Evolutionary conservation across 306 rosid genomes (phyloP), one percentile per base, ranked within the genome.

Genomic region (Ormosia semicastrata): DNA sequence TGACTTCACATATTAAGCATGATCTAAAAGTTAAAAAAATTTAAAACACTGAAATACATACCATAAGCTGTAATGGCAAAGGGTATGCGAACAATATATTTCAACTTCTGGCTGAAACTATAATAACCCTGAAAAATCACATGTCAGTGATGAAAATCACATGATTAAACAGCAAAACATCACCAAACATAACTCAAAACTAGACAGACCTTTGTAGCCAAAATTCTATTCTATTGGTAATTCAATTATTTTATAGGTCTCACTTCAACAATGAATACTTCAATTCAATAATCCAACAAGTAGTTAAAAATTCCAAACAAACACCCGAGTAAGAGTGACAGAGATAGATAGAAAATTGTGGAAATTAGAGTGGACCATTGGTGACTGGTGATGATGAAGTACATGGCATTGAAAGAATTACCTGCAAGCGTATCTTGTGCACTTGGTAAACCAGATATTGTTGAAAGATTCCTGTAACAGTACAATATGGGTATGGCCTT

Each of bases 51-150:
- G 66, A 69, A 39, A 79, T 50, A 81, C 94, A 80, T 77, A 96
- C 99, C 99, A 91, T 96, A 93, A 24, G 99, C 90, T 56, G 94
- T 90, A 83, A 93, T 89, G 63, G 97, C 87, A 76, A 96, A 93
- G 84, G 99, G 99, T 69, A 96, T 88, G 66, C 98, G 94, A 83
- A 93, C 97, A 79, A 96, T 83, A 89, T 86, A 92, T 90, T 96
- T 96, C 89, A 96, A 90, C 91, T 92, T 96, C 97, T 93, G 99
- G 89, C 99, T 96, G 91, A 96, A 96, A 87, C 99, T 96, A 82
- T 96, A 96, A 82, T 96, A 96, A 52, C 99, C 98, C 99, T 96
- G 80, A 86, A 71, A 80, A 77, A 54, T 32, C 66, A 56, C 3
- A 33, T 66, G 11, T 10, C 17, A 64, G n/a, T 15, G 47, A 81